These are phyloP conservation scores for Ganoderma sinense DNA, from an alignment of 1,284 basidiomycete species.

Conservation along the genomic window DNA sequence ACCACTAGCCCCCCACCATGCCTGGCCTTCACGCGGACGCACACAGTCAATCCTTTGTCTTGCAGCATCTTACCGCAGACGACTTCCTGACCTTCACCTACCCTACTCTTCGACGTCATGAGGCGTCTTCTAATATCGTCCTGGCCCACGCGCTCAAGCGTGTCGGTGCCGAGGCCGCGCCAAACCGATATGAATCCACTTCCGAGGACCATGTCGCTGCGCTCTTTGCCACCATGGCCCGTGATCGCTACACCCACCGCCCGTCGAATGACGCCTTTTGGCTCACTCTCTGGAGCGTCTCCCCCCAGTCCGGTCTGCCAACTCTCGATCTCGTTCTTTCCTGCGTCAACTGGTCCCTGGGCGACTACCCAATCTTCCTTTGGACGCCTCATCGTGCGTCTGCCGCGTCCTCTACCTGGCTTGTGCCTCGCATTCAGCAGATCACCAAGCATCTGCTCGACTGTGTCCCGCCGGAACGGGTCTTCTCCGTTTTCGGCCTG, in stretches of 20 bases:
- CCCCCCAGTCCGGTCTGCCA: conserved; percentile 37
- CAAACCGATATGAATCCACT: conserved; percentile 48
- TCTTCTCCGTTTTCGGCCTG: conserved; percentile 52
- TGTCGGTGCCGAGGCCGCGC: conserved; percentile 45
- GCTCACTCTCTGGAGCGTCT: conserved; percentile 56
- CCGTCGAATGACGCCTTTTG: conserved; percentile 47
- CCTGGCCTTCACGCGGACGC: conserved; percentile 39
- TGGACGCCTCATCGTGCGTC: conserved; percentile 49
- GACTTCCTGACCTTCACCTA: conserved; percentile 53
- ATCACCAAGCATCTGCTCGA: conserved; percentile 46
- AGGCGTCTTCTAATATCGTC: conserved; percentile 59
- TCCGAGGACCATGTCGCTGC: conserved; percentile 43
- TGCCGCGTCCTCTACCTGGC: conserved; percentile 43
- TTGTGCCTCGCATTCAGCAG: conserved; percentile 43
- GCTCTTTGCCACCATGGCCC: conserved; percentile 33
- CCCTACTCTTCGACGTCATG: conserved; percentile 50
- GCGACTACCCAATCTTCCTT: conserved; percentile 60
- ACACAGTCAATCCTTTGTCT: conserved; percentile 43
- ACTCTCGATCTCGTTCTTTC: conserved; percentile 56
- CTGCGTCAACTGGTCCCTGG: conserved; percentile 52
- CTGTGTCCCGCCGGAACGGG: conserved; percentile 50
- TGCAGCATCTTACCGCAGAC: conserved; percentile 50
- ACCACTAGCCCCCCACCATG: conserved; percentile 33
- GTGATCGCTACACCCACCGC: conserved; percentile 31
- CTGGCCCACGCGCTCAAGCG: conserved; percentile 57